Evolutionary conservation across 768 basidiomycete genomes (phyloP).

Genomic region (Kwoniella botswanensis): DNA sequence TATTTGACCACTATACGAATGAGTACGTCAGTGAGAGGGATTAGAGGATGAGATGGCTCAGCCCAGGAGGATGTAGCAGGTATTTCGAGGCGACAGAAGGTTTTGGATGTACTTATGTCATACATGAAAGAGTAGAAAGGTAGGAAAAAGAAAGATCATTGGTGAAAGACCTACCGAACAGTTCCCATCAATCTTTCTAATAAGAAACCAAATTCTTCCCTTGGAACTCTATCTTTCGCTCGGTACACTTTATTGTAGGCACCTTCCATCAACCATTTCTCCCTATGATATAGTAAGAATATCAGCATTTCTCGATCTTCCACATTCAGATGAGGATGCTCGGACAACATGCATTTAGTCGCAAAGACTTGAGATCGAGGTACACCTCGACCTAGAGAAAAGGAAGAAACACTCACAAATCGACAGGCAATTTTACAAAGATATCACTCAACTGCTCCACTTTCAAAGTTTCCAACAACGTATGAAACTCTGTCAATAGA

Average conservation of each 20-base stretch:
- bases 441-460: slow-evolving; percentile 53
- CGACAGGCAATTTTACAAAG: slow-evolving; percentile 55
- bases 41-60: too few species aligned
- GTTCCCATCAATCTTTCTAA: slow-evolving; percentile 92
- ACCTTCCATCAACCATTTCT: slow-evolving; percentile 98
- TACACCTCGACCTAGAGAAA: too few species aligned
- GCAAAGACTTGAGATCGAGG: too few species aligned
- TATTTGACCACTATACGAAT: slow-evolving; percentile 79
- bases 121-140: too few species aligned
- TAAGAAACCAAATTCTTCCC: slow-evolving; percentile 93
- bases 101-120: too few species aligned
- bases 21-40: neutral
- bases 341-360: too few species aligned
- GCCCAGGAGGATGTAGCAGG: too few species aligned
- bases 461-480: slow-evolving; percentile 82
- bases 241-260: slow-evolving; percentile 98
- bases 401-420: slow-evolving; percentile 42
- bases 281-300: slow-evolving; percentile 55
- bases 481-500: slow-evolving; percentile 97
- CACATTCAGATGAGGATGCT: neutral
- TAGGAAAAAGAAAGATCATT: neutral
- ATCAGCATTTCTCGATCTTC: neutral
- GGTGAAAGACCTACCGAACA: slow-evolving; percentile 68
- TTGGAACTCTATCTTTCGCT: slow-evolving; percentile 87
- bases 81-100: too few species aligned